These are phyloP conservation scores for Homolaphlyctis polyrhiza DNA, from an alignment of 371 early-diverging fungal genomes.

Conservation along the genomic window DNA sequence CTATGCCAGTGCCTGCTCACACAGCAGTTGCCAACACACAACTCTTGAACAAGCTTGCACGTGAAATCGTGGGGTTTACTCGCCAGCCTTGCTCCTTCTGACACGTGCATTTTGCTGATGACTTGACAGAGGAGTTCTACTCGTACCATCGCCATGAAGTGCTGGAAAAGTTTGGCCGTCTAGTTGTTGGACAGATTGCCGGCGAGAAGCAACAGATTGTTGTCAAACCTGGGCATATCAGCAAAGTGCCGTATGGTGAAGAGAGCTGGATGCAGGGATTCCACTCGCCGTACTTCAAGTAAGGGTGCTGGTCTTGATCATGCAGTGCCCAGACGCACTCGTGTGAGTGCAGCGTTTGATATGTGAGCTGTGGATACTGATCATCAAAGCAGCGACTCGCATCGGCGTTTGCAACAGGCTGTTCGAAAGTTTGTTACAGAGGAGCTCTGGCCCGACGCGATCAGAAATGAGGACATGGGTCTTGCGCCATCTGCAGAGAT, in stretches of 20 bases:
- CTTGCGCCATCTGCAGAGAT: slow-evolving; percentile 43
- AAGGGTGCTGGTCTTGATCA: not conserved
- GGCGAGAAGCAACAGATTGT: slow-evolving; percentile 29
- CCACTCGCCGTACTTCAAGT: slow-evolving; percentile 51
- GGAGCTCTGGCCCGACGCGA: slow-evolving; percentile 42
- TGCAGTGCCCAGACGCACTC: not conserved
- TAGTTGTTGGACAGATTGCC: slow-evolving; percentile 46
- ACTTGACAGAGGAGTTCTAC: slow-evolving; percentile 55
- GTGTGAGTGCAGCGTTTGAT: not conserved
- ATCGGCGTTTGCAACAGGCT: slow-evolving; percentile 48
- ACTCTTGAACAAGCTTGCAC: too few relatives aligned
- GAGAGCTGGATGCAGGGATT: slow-evolving; percentile 50
- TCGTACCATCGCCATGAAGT: slow-evolving; percentile 66
- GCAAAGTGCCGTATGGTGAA: slow-evolving; percentile 58
- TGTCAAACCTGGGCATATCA: slow-evolving; percentile 32
- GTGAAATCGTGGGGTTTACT: too few relatives aligned
- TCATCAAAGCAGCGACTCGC: slow-evolving; percentile 44
- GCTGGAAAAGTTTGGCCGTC: slow-evolving; percentile 46
- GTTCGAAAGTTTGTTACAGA: slow-evolving; percentile 48
- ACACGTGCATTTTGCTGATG: too few relatives aligned
- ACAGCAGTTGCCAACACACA: too few relatives aligned
- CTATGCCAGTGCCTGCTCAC: too few relatives aligned
- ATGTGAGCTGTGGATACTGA: not conserved
- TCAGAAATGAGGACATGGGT: slow-evolving; percentile 37
- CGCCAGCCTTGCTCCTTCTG: not conserved